These are phyloP conservation scores for Saturnispora saitoi DNA, from an alignment of 805 yeast genomes.

Conservation along the genomic window DNA sequence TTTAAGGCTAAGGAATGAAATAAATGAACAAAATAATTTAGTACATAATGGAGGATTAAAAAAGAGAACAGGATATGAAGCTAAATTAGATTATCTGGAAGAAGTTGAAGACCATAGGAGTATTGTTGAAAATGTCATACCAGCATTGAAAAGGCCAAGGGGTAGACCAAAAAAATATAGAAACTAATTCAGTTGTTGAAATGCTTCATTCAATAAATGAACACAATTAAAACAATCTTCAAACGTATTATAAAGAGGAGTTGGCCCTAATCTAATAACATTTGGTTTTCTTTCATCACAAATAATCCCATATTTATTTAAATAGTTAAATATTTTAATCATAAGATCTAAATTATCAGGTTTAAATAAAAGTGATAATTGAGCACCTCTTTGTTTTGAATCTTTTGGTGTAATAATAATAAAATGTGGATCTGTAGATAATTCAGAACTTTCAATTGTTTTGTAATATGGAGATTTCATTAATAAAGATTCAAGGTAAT, in stretches of 20 bases:
- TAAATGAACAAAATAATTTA: not conserved
- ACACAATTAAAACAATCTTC: conserved; percentile 46
- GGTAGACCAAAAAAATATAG: conserved; percentile 14
- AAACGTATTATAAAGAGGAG: conserved; percentile 74
- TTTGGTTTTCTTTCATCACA: conserved; percentile 87
- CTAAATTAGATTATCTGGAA: not conserved
- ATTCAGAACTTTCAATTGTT: conserved; percentile 18
- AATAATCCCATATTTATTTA: conserved; percentile 54
- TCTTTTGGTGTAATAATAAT: conserved; percentile 67
- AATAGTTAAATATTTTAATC: conserved; percentile 45
- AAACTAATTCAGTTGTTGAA: not conserved
- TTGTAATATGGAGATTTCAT: conserved; percentile 39
- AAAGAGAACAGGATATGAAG: conserved; percentile 3
- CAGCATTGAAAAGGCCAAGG: conserved; percentile 12
- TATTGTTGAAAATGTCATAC: conserved; percentile 6
- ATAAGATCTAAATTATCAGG: conserved; percentile 44
- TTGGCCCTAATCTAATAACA: conserved; percentile 86
- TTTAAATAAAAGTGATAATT: conserved; percentile 64
- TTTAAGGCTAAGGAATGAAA: not conserved
- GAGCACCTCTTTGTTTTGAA: conserved; percentile 63
- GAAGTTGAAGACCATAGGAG: conserved; percentile 3
- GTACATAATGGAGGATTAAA: conserved; percentile 1
- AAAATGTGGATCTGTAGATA: conserved; percentile 34
- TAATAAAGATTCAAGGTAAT: conserved; percentile 43
- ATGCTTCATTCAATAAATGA: conserved; percentile 1